These are phyloP conservation scores for Phytophthora chlamydospora DNA, from an alignment of 352 stramenopile species.

Conservation along the genomic window DNA sequence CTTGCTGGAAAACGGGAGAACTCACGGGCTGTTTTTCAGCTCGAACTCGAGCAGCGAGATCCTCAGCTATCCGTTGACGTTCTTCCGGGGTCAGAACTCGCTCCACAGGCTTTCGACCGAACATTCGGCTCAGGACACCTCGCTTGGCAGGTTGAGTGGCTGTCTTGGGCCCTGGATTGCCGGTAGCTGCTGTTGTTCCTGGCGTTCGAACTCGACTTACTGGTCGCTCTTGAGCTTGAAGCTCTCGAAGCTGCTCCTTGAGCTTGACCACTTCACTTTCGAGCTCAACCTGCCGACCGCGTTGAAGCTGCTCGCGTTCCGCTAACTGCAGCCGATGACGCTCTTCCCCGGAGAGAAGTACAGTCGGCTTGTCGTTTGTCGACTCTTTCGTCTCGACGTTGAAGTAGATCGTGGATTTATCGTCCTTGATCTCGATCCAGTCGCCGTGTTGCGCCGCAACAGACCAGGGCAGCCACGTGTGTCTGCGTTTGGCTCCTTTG, in stretches of 20 bases:
- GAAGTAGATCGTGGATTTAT: slow-evolving; percentile 62
- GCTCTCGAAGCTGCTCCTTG: slow-evolving; percentile 55
- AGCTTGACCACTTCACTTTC: slow-evolving; percentile 76
- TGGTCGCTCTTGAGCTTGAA: slow-evolving; percentile 36
- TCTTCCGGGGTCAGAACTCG: slow-evolving; percentile 41
- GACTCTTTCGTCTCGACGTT: slow-evolving; percentile 86
- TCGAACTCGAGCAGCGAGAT: slow-evolving; percentile 40
- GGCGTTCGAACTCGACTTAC: slow-evolving; percentile 13
- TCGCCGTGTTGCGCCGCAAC: slow-evolving; percentile 59
- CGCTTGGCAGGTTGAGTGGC: slow-evolving; percentile 23
- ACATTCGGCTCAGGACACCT: slow-evolving; percentile 30
- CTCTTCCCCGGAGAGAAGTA: slow-evolving; percentile 60
- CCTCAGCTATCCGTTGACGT: slow-evolving; percentile 39
- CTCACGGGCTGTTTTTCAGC: slow-evolving; percentile 55
- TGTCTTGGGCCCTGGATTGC: neutral
- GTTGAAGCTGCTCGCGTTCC: slow-evolving; percentile 62
- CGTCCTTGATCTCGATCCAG: slow-evolving; percentile 78
- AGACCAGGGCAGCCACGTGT: slow-evolving; percentile 69
- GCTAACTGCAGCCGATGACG: slow-evolving; percentile 57
- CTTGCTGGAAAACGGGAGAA: slow-evolving; percentile 54
- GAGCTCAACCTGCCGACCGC: slow-evolving; percentile 54
- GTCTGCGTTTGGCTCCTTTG: slow-evolving; percentile 63
- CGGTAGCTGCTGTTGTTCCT: slow-evolving; percentile 8
- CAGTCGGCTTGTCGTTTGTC: slow-evolving; percentile 52
- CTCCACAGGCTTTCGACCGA: slow-evolving; percentile 15